Evolutionary conservation across 2,329 filamentous ascomycete genomes (phyloP).

Genomic region (Claviceps africana): DNA sequence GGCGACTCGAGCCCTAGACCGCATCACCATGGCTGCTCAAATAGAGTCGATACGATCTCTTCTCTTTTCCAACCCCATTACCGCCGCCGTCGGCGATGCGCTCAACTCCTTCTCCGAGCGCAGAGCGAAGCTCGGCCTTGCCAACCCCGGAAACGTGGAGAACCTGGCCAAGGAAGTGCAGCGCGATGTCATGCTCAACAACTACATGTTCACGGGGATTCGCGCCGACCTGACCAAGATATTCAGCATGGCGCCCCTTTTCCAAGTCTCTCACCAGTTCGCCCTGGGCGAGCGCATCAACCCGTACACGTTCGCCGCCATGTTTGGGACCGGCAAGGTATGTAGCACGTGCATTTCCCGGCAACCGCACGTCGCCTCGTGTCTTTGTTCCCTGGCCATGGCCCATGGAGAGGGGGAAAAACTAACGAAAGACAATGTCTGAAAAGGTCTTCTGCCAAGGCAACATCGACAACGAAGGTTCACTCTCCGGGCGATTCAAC

Average conservation of each 20-base stretch:
- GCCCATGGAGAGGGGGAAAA: neutral
- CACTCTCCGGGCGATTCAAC: slow-evolving; percentile 81
- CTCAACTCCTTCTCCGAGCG: slow-evolving; percentile 72
- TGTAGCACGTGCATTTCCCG: slow-evolving; percentile 2
- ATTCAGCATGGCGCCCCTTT: slow-evolving; percentile 84
- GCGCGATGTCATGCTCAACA: slow-evolving; percentile 90
- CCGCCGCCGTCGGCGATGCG: slow-evolving; percentile 57
- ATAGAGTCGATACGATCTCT: slow-evolving; percentile 45
- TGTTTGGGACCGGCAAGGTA: slow-evolving; percentile 90
- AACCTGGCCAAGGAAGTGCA: slow-evolving; percentile 81
- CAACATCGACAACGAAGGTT: slow-evolving; percentile 84
- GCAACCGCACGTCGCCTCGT: neutral
- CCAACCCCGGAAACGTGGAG: slow-evolving; percentile 88
- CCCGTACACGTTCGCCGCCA: slow-evolving; percentile 86
- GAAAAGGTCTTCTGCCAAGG: slow-evolving; percentile 87
- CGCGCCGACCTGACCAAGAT: slow-evolving; percentile 94
- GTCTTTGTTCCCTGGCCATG: too few relatives aligned
- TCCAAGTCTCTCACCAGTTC: slow-evolving; percentile 96
- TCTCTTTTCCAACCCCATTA: slow-evolving; percentile 60
- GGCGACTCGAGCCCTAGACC: slow-evolving; percentile 11
- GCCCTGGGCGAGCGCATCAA: slow-evolving; percentile 86
- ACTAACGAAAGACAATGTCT: neutral
- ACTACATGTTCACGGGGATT: slow-evolving; percentile 92
- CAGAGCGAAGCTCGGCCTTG: slow-evolving; percentile 74
- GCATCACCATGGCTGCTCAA: slow-evolving; percentile 35